Evolutionary conservation across 306 rosid species (phyloP), one percentile per base, ranked within the genome.

Genomic region (Alnus glutinosa): DNA sequence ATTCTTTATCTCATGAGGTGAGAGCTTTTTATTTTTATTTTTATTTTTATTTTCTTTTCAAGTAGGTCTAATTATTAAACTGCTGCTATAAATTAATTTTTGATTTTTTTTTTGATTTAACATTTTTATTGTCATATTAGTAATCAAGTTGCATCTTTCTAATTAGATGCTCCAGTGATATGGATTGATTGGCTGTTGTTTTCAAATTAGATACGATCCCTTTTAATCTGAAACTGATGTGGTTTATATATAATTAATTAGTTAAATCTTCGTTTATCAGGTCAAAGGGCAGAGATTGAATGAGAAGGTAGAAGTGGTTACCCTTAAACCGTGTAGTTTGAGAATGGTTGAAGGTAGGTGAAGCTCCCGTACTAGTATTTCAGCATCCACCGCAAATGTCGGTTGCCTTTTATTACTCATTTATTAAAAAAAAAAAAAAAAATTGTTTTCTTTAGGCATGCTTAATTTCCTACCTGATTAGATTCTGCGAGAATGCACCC

Each of bases 331-430:
- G 19, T 92, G 94, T 86, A 12, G 87, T 77, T 81, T 95, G 76
- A 90, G 81, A 87, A 84, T 95, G 87, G 97, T 92, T 91, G 96
- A 95, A 89, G 98, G 98, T 95, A 83, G 92, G 98, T 88, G 86
- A 61, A 85, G 57, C 68, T 32, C 32, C 70, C 70, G 19, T 23
- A 18, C 62, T 63, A 23, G 42, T 70, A 54, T 55, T 80, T 86
- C 75, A 52, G 30, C 63, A 34, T 81, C 79, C 80, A 66, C 82
- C 71, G 77, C 11, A 81, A 71, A 23, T 58, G 64, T 70, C 12
- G 75, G 39, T 50, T 73, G 71, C 73, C 6, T 83, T 77, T 75
- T 73, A 79, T 54, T 63, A 18, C 75, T 19, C 82, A 78, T 72
- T 78, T 74, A 75, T 36, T 70, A 37, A 37, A 3, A 3, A 36